Base-by-base conservation (phyloP, 1,139 yeast species). In the Maudiozyma humilis region DNA sequence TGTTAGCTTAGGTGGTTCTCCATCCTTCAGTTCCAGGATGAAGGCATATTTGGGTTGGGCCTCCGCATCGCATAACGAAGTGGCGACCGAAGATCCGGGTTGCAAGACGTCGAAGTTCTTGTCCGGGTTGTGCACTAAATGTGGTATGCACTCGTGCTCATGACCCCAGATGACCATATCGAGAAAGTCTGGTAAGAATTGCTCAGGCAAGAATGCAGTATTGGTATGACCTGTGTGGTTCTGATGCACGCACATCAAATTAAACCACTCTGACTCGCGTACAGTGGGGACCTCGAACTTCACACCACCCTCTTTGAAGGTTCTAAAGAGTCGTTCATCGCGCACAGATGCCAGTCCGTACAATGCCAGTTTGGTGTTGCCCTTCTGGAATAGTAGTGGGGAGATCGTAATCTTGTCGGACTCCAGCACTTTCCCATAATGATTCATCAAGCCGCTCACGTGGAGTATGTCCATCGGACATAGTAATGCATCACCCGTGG, bases 81-180 rank as follows among this genome's bases (percentile, higher is more conserved):
- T 91, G 0, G 95, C 97, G 15, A 91, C 84, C 0, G 96, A 85
- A 1, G 96, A 86, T 0, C 99, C 99, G 0, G 96, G 94, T 60
- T 89, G 96, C 37, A 93, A 70, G 0, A 89, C 88, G 48, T 79
- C 79, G 59, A 89, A 87, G 1, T 80, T 82, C 23, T 78, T 79
- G 18, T 75, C 75, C 0, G 83, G 74, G 57, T 87, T 88, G 39
- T 69, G 69, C 0, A 69, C 72, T 0, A 95, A 80, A 49, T 76
- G 78, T 1, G 91, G 86, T 6, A 82, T 72, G 57, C 97, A 88
- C 60, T 91, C 97, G 64, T 91, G 99, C 60, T 91, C 99, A 62
- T 91, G 99, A 8, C 98, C 99, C 99, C 99, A 91, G 2, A 88
- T 67, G 0, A 91, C 78, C 46, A 91, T 71, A 58, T 91, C 86